A percentile compares a stretch with the other conserved stretches of the same genome.
Evolutionary conservation across 495 filamentous ascomycete species (phyloP).

Genomic region (Baudoinia panamericana): DNA sequence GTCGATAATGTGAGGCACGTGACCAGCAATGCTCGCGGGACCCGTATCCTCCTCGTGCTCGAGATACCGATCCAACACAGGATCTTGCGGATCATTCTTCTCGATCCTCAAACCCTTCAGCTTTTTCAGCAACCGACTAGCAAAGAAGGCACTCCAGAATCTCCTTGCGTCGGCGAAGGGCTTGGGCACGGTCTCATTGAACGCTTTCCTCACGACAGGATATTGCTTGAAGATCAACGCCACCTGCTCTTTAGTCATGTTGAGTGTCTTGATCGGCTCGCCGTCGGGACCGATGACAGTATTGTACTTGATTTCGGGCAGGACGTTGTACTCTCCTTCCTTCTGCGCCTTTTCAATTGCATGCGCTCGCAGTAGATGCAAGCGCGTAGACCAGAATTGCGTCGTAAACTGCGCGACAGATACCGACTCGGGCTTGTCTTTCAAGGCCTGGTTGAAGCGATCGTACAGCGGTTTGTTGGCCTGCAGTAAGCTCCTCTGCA

Average conservation of each 20-base stretch:
- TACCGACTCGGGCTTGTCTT: slow-evolving; percentile 68
- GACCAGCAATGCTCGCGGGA: slow-evolving; percentile 24
- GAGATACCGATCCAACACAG: slow-evolving; percentile 61
- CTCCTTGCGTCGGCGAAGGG: slow-evolving; percentile 49
- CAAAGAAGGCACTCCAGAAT: slow-evolving; percentile 90
- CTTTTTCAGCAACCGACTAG: slow-evolving; percentile 77
- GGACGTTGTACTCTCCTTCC: slow-evolving; percentile 78
- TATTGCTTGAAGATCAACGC: slow-evolving; percentile 86
- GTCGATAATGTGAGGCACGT: slow-evolving; percentile 81
- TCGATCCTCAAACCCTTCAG: slow-evolving; percentile 75
- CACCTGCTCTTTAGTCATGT: slow-evolving; percentile 83
- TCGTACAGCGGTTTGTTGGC: slow-evolving; percentile 55
- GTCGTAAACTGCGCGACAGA: slow-evolving; percentile 61
- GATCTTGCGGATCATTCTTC: slow-evolving; percentile 58
- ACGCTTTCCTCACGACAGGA: slow-evolving; percentile 77
- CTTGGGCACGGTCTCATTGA: slow-evolving; percentile 76
- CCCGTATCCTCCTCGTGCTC: slow-evolving; percentile 38
- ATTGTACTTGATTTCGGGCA: slow-evolving; percentile 61
- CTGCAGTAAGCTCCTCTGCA: slow-evolving; percentile 77
- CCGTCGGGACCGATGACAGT: slow-evolving; percentile 7
- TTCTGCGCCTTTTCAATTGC: slow-evolving; percentile 78
- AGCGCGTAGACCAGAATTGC: slow-evolving; percentile 84
- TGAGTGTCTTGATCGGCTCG: slow-evolving; percentile 35
- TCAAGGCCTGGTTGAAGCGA: slow-evolving; percentile 68
- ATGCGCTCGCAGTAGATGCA: slow-evolving; percentile 74